These are phyloP conservation scores for Aspergillus alliaceus DNA, from an alignment of 2,329 filamentous ascomycete genomes.

Conservation along the genomic window DNA sequence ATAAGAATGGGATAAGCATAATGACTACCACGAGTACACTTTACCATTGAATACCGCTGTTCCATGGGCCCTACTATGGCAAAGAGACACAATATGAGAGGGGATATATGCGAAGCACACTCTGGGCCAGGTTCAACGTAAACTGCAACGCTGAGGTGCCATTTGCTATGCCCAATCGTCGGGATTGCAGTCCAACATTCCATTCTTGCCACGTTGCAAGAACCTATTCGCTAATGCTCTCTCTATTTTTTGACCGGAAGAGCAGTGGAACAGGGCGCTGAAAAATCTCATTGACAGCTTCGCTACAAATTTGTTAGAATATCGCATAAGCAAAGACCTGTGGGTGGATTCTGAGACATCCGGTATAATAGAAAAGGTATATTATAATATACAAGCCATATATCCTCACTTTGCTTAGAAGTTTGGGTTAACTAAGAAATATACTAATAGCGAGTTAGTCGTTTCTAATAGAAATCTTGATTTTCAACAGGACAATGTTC, in stretches of 20 bases:
- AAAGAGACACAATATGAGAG: not conserved
- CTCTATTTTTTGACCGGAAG: not conserved
- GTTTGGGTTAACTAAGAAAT: too few relatives aligned
- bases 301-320: conserved; percentile 2
- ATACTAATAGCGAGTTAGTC: too few relatives aligned
- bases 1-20: conserved; percentile 10
- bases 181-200: conserved; percentile 11
- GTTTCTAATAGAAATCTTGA: too few relatives aligned
- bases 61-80: not conserved
- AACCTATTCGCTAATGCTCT: conserved; percentile 12
- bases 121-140: not conserved
- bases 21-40: not conserved
- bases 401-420: too few relatives aligned
- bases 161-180: not conserved
- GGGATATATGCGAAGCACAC: not conserved
- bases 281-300: not conserved
- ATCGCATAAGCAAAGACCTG: too few relatives aligned
- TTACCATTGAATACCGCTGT: not conserved
- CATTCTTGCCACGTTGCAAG: conserved; percentile 20
- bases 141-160: conserved; percentile 2
- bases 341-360: too few relatives aligned
- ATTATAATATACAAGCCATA: too few relatives aligned
- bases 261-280: not conserved
- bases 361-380: too few relatives aligned
- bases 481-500: too few relatives aligned